Evolutionary conservation across 352 stramenopile species (phyloP).

Genomic region (Pythium catenulatum): DNA sequence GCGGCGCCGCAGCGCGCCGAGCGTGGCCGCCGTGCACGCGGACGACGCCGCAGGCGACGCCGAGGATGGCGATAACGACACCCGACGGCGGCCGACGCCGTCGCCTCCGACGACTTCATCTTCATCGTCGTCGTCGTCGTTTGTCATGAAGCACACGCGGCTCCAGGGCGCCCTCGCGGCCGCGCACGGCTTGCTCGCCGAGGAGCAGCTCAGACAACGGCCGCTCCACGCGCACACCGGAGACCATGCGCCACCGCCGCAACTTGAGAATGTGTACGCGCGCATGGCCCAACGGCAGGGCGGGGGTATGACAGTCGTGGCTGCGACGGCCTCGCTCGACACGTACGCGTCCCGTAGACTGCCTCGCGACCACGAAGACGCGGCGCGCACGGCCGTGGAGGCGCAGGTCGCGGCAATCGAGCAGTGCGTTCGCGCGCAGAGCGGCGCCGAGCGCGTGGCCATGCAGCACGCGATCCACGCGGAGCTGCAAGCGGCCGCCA

Average conservation of each 20-base stretch:
- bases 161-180: conserved; percentile 52
- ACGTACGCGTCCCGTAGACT: too few relatives aligned
- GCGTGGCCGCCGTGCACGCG: background rate
- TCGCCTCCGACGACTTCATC: too few relatives aligned
- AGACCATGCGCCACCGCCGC: background rate
- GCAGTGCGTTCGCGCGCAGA: background rate
- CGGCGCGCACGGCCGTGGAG: background rate
- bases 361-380: background rate
- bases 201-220: background rate
- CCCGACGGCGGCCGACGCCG: too few relatives aligned
- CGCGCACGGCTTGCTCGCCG: background rate
- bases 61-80: too few relatives aligned
- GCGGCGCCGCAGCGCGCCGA: background rate
- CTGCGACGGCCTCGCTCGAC: too few relatives aligned
- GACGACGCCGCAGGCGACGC: background rate
- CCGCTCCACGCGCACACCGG: too few relatives aligned
- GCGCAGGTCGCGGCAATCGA: background rate
- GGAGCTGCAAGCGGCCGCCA: background rate
- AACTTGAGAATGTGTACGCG: background rate
- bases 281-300: background rate
- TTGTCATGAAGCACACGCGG: conserved; percentile 27
- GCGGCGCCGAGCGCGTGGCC: background rate
- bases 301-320: too few relatives aligned
- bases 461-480: background rate
- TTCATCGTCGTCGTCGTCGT: too few relatives aligned